phyloP scores from a whole-genome alignment of 495 filamentous ascomycete species.

The Penicillium lagena region DNA sequence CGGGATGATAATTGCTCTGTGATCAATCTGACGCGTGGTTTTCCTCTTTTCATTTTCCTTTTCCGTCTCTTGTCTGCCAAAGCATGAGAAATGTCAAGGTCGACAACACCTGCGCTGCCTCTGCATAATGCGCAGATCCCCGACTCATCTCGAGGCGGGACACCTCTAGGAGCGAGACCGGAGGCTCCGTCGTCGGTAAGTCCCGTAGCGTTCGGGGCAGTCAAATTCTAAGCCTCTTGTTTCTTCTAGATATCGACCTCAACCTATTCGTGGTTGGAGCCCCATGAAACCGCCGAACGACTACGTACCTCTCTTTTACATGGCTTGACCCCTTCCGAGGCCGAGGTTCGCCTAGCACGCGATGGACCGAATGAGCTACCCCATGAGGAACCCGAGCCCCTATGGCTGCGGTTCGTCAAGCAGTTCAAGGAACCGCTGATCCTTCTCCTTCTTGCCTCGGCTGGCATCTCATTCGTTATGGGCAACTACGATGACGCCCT shows the following conservation, averaged over 20 bases:
- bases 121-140: constrained; percentile 44
- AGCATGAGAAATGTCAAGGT: constrained; percentile 58
- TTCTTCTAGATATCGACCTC: constrained; percentile 49
- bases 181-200: constrained; percentile 30
- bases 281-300: constrained; percentile 69
- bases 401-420: constrained; percentile 91
- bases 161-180: constrained; percentile 26
- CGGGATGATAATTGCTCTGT: constrained; percentile 28
- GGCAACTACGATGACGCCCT: constrained; percentile 94
- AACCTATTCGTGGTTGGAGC: constrained; percentile 56
- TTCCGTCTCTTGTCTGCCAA: constrained; percentile 5
- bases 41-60: constrained; percentile 8
- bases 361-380: constrained; percentile 93
- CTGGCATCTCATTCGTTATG: constrained; percentile 82
- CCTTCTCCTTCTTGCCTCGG: constrained; percentile 84
- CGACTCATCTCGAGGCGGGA: constrained; percentile 26
- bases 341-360: constrained; percentile 65
- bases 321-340: constrained; percentile 76
- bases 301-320: constrained; percentile 76
- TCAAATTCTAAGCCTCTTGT: constrained; percentile 3
- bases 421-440: constrained; percentile 93
- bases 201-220: background rate
- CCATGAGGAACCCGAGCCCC: constrained; percentile 84
- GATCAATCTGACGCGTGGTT: constrained; percentile 10
- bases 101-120: constrained; percentile 49